These are phyloP conservation scores for Eutypa lata DNA, from an alignment of 2,329 filamentous ascomycete genomes.

Conservation along the genomic window DNA sequence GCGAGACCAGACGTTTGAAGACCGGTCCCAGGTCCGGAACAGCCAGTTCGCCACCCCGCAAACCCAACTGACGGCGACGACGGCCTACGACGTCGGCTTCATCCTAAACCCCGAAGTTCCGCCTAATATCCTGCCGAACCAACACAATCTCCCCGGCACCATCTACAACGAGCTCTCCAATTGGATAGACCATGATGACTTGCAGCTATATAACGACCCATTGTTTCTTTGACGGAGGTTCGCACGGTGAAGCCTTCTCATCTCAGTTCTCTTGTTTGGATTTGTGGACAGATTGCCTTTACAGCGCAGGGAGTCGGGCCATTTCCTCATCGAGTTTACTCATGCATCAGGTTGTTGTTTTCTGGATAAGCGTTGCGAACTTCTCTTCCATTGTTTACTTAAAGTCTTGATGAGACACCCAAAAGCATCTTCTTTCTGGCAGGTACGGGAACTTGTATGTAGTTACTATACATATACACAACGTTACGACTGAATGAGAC, in stretches of 20 bases:
- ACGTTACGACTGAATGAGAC: no score
- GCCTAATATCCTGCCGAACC: not conserved
- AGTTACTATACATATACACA: no score
- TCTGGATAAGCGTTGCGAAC: no score
- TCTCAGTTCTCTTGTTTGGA: not conserved
- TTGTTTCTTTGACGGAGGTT: not conserved
- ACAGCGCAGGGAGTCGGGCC: not conserved
- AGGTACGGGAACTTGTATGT: no score
- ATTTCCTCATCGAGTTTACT: not conserved
- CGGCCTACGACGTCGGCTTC: slow-evolving; percentile 12
- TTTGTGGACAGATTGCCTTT: not conserved
- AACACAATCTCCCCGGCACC: not conserved
- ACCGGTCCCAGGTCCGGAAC: not conserved
- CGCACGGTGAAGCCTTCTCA: not conserved
- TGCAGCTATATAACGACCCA: slow-evolving; percentile 2
- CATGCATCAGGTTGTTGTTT: no score
- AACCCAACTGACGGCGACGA: not conserved
- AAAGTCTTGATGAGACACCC: no score
- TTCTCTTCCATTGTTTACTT: no score
- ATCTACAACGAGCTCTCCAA: slow-evolving; percentile 2
- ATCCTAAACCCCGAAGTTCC: slow-evolving; percentile 8
- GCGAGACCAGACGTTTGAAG: slow-evolving; percentile 1
- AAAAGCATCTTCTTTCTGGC: no score
- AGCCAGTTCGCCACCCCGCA: not conserved
- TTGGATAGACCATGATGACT: slow-evolving; percentile 8